Base-by-base conservation (phyloP, 2,329 filamentous ascomycete genomes). In the Neoscytalidium dimidiatum region DNA sequence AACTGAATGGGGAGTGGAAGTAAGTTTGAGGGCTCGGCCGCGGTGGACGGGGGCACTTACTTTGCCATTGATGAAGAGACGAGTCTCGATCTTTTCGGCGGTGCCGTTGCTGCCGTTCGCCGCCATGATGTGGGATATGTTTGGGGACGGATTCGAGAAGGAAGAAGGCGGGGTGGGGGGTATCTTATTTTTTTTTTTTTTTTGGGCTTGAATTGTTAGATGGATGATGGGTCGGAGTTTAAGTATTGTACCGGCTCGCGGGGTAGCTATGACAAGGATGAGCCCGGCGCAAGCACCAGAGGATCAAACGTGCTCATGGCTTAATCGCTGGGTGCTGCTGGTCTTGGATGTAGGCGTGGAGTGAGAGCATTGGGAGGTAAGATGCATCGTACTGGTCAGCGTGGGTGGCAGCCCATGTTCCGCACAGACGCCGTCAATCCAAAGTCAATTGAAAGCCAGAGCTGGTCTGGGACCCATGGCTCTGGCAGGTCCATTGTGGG, bases 1-100 rank as follows among this genome's bases (percentile, higher is more conserved):
- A 74, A 69, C 64, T 74, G 68, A n/a, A n/a, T n/a, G 58, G 69
- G 71, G 48, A 70, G 69, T 71, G 9, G 6, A 17, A 2, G 4
- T 43, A 3, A 46, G 35, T 14, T 8, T 14, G 21, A n/a, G 5
- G 7, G 23, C 9, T 31, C 4, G 14, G n/a, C n/a, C 29, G 4
- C 19, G 11, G 19, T 23, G 17, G 19, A 17, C 1, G 14, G 8
- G 23, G n/a, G 4, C 17, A 9, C 26, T 4, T 46, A 52, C 62
- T 31, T 64, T 41, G 52, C 51, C 51, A 14, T 64, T 35, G 53
- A 64, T 64, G 52, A 43, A 64, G n/a, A 64, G 62, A 1, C 62
- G 38, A 19, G 62, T 60, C 52, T 64, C 62, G 9, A 60, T 60
- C 44, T 49, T 46, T 3, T 56, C 41, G 17, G 49, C 21, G 1